phyloP scores from a whole-genome alignment of 768 basidiomycete genomes.

The Phaffia tasmanica region DNA sequence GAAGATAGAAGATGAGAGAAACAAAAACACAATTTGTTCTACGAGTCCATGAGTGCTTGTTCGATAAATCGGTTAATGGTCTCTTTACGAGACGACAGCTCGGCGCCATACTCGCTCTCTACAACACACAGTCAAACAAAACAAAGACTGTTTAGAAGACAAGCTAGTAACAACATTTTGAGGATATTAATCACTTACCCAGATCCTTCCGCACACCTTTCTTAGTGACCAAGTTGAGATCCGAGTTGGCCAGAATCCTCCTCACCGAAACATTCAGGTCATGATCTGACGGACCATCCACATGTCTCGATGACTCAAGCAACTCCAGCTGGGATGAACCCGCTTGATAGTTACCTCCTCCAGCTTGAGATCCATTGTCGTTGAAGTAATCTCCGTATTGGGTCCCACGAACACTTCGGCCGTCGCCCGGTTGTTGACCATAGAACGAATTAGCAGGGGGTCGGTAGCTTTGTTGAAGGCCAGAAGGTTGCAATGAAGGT shows the following conservation, averaged over 20 bases:
- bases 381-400: background rate
- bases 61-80: constrained; percentile 38
- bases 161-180: background rate
- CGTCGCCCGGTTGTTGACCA: constrained; percentile 6
- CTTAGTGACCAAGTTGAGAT: constrained; percentile 85
- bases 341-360: background rate
- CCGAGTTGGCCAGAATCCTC: constrained; percentile 56
- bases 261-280: constrained; percentile 53
- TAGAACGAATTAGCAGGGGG: constrained; percentile 14
- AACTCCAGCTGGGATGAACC: constrained; percentile 3
- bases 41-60: constrained; percentile 8
- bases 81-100: constrained; percentile 48
- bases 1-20: background rate
- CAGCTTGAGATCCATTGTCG: constrained; percentile 6
- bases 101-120: constrained; percentile 60
- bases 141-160: background rate
- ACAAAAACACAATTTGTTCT: background rate
- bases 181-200: background rate
- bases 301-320: constrained; percentile 8
- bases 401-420: background rate
- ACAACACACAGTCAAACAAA: background rate
- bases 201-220: constrained; percentile 73
- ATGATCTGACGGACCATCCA: constrained; percentile 47
- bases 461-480: background rate
- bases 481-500: too few relatives aligned